Evolutionary conservation across 2,329 filamentous ascomycete species (phyloP), one percentile per base, ranked within the genome.

Genomic region (Fusarium robinianum): DNA sequence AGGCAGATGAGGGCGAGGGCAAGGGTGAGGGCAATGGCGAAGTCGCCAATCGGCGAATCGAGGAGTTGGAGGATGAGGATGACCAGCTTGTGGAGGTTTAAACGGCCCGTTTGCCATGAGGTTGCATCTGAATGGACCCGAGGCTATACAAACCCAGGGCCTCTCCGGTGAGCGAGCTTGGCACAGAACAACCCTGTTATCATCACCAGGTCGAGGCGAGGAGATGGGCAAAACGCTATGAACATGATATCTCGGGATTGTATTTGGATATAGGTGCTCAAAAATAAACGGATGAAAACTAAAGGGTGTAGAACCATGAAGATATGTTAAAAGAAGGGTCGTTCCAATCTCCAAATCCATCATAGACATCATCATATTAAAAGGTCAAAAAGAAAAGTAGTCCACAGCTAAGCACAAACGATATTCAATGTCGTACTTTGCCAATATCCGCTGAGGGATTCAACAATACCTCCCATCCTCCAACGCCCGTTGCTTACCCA

Each of bases 11-110:
- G 30, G 62, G 56, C 27, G 62, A 73, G 36, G 68, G 24, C 9
- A 14, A 7, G 6, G n/a, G n/a, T 4, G 44, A 55, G 67, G 26
- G 57, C 63, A 41, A 66, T 72, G 46, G 26, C 1, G 74, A 77
- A 42, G 64, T 67, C 54, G 54, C 72, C 70, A 52, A 52, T 15
- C 44, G 37, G 4, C 77, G 56, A 59, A 70, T 68, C 47, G 70
- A 74, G 25, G 76, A 77, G 51, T 44, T 72, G 8, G 65, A 69
- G 8, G 75, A 76, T 29, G 77, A 80, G 5, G 78, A 82, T 11
- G 73, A 80, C 24, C 69, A 73, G 51, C 71, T 83, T 35, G 71
- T 80, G 0, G 77, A 81, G 55, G 77, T 83, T 3, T 80, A 70
- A 61, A 19, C 5, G 7, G 17, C n/a, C n/a, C n/a, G n/a, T n/a